phyloP scores from a whole-genome alignment of 441 rosid genomes.

The Syzygium malaccense region DNA sequence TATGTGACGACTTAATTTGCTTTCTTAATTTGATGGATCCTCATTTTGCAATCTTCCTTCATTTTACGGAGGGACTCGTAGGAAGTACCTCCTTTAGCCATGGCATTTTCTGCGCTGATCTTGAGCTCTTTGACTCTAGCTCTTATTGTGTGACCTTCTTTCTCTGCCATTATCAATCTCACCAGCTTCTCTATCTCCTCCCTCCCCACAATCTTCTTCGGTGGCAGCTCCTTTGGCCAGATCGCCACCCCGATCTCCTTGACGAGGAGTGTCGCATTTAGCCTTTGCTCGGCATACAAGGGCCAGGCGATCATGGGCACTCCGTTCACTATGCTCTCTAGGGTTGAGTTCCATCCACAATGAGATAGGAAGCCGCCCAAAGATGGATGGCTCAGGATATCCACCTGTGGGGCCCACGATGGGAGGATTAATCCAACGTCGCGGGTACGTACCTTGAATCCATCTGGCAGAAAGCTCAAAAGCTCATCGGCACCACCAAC shows the following conservation, averaged over 20 bases:
- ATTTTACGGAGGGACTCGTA: background rate
- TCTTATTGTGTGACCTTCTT: conserved; percentile 22
- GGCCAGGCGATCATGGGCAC: conserved; percentile 68
- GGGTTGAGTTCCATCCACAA: background rate
- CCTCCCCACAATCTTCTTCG: conserved; percentile 20
- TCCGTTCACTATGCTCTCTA: conserved; percentile 40
- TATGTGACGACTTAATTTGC: background rate
- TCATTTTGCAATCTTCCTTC: background rate
- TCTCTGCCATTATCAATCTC: conserved; percentile 23
- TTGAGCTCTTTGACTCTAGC: conserved; percentile 21
- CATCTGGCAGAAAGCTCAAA: background rate
- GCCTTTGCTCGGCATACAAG: conserved; percentile 48
- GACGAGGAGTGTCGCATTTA: conserved; percentile 35
- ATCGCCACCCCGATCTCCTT: conserved; percentile 30
- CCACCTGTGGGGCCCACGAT: background rate
- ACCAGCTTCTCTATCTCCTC: conserved; percentile 34
- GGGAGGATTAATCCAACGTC: background rate
- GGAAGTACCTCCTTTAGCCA: background rate
- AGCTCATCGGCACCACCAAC: background rate
- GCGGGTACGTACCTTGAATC: background rate
- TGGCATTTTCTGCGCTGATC: conserved; percentile 19
- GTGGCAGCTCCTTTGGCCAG: conserved; percentile 6
- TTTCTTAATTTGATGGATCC: background rate
- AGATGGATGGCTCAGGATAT: background rate
- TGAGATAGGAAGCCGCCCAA: background rate